Conservation (phyloP, 2,329 filamentous ascomycete species). For the Domatiomyces globalis region DNA sequence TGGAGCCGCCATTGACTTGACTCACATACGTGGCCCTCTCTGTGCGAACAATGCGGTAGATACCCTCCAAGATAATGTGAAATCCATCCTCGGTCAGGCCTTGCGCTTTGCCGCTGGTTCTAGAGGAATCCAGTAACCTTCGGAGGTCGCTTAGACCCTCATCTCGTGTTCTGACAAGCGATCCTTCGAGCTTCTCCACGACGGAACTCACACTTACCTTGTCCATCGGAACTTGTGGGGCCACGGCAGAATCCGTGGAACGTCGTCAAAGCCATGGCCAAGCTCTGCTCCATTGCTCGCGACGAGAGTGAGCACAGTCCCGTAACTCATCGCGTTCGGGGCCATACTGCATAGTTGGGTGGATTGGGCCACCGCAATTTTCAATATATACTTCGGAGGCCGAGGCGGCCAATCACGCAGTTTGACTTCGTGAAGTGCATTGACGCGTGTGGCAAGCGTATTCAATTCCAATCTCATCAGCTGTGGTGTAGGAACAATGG, state of each 20-base stretch:
- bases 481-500: conserved; percentile 54
- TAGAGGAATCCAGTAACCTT: not conserved
- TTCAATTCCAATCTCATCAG: not conserved
- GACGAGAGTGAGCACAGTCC: not conserved
- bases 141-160: conserved; percentile 5
- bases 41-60: conserved; percentile 57
- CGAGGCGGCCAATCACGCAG: not conserved
- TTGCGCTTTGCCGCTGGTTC: conserved; percentile 13
- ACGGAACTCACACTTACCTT: not conserved
- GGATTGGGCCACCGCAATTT: not conserved
- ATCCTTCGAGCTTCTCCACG: conserved; percentile 3
- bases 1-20: conserved; percentile 34
- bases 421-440: not conserved
- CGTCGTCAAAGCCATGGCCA: not conserved
- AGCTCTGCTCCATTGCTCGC: not conserved
- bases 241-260: not conserved
- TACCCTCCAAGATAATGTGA: conserved; percentile 62
- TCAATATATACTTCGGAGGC: not conserved
- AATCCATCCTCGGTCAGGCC: conserved; percentile 61
- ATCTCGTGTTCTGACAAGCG: not conserved
- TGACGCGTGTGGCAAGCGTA: not conserved
- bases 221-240: not conserved
- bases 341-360: not conserved
- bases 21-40: conserved; percentile 50
- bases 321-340: not conserved